A percentile compares a stretch with the other conserved stretches of the same genome.
phyloP scores from a whole-genome alignment of 306 rosid genomes.

The Cucurbita maxima region DNA sequence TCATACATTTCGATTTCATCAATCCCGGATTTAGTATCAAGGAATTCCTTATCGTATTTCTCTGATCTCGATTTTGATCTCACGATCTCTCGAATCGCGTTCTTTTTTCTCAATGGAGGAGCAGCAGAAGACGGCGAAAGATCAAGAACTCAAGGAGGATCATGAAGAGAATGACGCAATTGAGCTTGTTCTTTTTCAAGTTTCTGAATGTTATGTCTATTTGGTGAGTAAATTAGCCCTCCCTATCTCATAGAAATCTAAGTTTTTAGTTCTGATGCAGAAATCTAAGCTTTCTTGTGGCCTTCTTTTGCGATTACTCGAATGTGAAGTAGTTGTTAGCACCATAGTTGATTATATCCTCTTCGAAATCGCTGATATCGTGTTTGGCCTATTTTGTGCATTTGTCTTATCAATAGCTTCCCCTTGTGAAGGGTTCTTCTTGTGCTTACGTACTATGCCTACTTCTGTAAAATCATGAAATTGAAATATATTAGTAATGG shows the following conservation, averaged over 20 bases:
- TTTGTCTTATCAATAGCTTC: neutral
- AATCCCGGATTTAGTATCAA: neutral
- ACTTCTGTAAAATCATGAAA: neutral
- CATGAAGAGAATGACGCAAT: slow-evolving; percentile 47
- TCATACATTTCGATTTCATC: neutral
- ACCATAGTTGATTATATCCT: neutral
- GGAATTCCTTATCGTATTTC: neutral
- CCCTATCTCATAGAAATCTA: neutral
- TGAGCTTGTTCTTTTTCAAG: slow-evolving; percentile 88
- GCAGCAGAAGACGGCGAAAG: slow-evolving; percentile 25
- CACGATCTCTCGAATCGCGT: slow-evolving; percentile 6
- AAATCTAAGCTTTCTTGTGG: neutral
- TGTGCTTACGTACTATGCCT: neutral
- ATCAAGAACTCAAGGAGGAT: slow-evolving; percentile 26
- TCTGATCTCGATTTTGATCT: slow-evolving; percentile 10
- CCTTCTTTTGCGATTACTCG: neutral
- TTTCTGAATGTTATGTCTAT: slow-evolving; percentile 83
- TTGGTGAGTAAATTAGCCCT: slow-evolving; percentile 33
- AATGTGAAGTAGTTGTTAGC: neutral
- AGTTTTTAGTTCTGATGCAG: neutral
- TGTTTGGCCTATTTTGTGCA: neutral
- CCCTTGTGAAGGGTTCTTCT: neutral
- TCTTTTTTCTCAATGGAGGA: slow-evolving; percentile 40
- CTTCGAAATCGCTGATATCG: neutral
- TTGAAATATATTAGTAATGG: neutral